Conservation (phyloP, 2,329 filamentous ascomycete genomes). For the Hansfordia pulvinata region DNA sequence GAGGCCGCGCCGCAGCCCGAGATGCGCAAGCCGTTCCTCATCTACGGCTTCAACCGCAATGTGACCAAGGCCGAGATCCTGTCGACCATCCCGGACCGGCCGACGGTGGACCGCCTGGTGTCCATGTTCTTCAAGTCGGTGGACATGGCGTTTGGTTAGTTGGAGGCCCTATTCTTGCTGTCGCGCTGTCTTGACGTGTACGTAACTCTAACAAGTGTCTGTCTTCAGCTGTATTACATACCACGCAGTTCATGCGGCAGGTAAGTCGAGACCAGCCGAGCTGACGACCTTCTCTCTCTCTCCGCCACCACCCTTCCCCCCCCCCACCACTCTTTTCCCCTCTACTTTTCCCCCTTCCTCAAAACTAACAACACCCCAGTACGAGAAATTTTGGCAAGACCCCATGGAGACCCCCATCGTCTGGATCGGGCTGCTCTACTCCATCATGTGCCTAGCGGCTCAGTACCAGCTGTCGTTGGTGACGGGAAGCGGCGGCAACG, state of each 20-base stretch:
- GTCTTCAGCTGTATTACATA: constrained; percentile 11
- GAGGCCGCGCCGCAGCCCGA: not conserved
- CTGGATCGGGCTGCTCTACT: constrained; percentile 32
- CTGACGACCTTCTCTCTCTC: constrained; percentile 4
- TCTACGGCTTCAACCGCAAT: constrained; percentile 17
- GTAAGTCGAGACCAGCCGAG: constrained; percentile 4
- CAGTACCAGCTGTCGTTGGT: constrained; percentile 7
- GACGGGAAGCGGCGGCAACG: constrained; percentile 4
- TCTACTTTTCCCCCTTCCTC: too few relatives aligned
- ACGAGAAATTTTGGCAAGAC: constrained; percentile 28
- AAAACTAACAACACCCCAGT: too few relatives aligned
- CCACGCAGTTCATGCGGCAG: constrained; percentile 14
- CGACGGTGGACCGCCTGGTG: constrained; percentile 18
- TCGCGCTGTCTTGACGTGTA: too few relatives aligned
- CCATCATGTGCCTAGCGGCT: constrained; percentile 26
- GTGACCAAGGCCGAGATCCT: constrained; percentile 17
- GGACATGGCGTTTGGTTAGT: constrained; percentile 13
- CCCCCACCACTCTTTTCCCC: too few relatives aligned
- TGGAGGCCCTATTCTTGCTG: constrained; percentile 1
- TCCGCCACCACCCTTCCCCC: too few relatives aligned
- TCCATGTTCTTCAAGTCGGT: constrained; percentile 22
- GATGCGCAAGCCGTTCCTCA: constrained; percentile 11
- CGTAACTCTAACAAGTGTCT: constrained; percentile 1
- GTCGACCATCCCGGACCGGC: constrained; percentile 16
- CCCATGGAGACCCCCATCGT: constrained; percentile 20